phyloP scores from a whole-genome alignment of 2,329 filamentous ascomycete genomes.

The Fusarium marasasianum region DNA sequence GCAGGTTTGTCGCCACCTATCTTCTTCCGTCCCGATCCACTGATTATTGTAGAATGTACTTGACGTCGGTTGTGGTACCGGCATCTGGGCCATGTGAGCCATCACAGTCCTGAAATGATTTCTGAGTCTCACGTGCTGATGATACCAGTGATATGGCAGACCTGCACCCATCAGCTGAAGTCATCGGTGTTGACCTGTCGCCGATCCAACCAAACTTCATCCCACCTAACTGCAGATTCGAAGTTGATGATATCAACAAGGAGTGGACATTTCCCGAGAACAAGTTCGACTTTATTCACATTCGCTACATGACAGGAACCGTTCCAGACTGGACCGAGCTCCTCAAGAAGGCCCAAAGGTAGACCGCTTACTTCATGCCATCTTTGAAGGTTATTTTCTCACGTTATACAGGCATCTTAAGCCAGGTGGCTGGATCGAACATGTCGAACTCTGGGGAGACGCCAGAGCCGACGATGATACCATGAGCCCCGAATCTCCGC shows the following conservation, averaged over 20 bases:
- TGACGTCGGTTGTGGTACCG: constrained; percentile 17
- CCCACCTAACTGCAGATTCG: constrained; percentile 14
- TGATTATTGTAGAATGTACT: not conserved
- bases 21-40: accelerated
- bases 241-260: constrained; percentile 25
- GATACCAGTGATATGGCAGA: constrained; percentile 10
- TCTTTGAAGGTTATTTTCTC: accelerated
- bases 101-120: too few species aligned
- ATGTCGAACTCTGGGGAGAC: constrained; percentile 22
- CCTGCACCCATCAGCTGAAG: constrained; percentile 14
- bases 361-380: accelerated
- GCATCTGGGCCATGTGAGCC: constrained; percentile 27
- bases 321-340: constrained; percentile 21
- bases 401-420: not conserved
- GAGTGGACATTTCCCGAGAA: constrained; percentile 18
- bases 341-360: constrained; percentile 8
- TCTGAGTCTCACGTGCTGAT: not conserved
- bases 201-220: constrained; percentile 22
- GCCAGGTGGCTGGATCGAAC: constrained; percentile 21
- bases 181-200: constrained; percentile 18
- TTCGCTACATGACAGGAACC: constrained; percentile 19
- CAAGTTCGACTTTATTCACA: constrained; percentile 24
- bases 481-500: constrained; percentile 12
- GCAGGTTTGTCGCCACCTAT: not conserved
- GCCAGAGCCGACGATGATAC: constrained; percentile 19